Conservation (phyloP, 2,329 filamentous ascomycete genomes). For the Sordariomycetes sp. region DNA sequence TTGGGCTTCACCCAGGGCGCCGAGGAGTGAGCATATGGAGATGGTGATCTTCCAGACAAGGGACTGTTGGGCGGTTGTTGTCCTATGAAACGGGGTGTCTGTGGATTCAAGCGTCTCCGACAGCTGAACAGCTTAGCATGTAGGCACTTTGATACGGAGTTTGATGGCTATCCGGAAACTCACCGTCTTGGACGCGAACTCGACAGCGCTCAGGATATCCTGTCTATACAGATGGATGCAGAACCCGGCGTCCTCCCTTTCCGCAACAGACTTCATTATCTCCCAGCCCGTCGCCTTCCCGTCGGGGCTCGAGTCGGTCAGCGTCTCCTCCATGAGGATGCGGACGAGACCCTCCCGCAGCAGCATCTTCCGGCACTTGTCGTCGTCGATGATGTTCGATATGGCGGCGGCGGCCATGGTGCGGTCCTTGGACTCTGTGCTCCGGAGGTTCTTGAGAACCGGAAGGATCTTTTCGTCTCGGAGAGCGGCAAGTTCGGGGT, state of each 20-base stretch:
- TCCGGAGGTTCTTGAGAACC: constrained; percentile 48
- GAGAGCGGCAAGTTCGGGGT: constrained; percentile 53
- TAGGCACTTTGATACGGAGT: too few relatives aligned
- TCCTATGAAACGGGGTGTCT: constrained; percentile 31
- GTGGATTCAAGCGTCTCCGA: constrained; percentile 29
- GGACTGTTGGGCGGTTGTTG: constrained; percentile 40
- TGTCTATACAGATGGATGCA: constrained; percentile 53
- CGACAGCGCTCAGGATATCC: constrained; percentile 50
- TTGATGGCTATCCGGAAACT: constrained; percentile 12
- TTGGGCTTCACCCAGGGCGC: constrained; percentile 44
- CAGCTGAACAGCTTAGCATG: constrained; percentile 20
- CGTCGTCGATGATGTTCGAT: constrained; percentile 50
- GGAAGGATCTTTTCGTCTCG: constrained; percentile 54
- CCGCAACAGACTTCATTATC: constrained; percentile 48
- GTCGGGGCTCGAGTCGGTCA: constrained; percentile 53
- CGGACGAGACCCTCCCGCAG: constrained; percentile 56
- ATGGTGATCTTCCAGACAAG: constrained; percentile 43
- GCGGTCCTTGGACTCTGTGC: constrained; percentile 46
- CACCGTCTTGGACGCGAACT: constrained; percentile 43
- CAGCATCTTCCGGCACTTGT: constrained; percentile 52
- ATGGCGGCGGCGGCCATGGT: constrained; percentile 48
- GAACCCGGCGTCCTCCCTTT: constrained; percentile 57
- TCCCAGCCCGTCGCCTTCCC: constrained; percentile 58
- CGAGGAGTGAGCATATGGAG: constrained; percentile 41
- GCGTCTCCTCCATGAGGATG: constrained; percentile 50